Conservation (phyloP, 192 early-diverging fungal genomes). For the Umbelopsis isabellina region DNA sequence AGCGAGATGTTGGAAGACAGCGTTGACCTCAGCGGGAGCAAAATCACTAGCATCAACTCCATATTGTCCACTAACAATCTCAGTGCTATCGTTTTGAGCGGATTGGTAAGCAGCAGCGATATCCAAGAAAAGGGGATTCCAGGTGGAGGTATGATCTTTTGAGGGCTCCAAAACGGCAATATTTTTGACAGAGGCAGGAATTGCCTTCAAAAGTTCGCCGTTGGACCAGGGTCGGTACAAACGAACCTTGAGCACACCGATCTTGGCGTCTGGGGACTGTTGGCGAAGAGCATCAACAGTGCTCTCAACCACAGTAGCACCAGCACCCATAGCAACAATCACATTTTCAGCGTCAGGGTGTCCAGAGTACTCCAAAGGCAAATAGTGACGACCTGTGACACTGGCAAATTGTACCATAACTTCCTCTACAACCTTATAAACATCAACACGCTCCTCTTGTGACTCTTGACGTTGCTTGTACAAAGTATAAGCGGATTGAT, state of each 20-base stretch:
- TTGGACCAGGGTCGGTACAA: slow-evolving; percentile 80
- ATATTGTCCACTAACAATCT: slow-evolving; percentile 53
- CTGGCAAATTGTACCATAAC: slow-evolving; percentile 56
- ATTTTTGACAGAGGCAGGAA: slow-evolving; percentile 68
- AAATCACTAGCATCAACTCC: slow-evolving; percentile 41
- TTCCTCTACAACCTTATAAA: slow-evolving; percentile 47
- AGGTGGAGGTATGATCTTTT: slow-evolving; percentile 60
- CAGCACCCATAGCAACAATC: slow-evolving; percentile 77
- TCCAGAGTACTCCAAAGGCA: slow-evolving; percentile 71
- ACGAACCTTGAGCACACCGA: slow-evolving; percentile 76
- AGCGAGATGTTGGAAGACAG: slow-evolving; percentile 23
- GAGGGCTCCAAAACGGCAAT: slow-evolving; percentile 69
- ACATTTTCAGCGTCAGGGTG: slow-evolving; percentile 68
- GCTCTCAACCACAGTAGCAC: slow-evolving; percentile 51
- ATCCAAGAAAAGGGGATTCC: slow-evolving; percentile 87
- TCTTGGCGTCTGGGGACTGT: slow-evolving; percentile 34
- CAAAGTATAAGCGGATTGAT: slow-evolving; percentile 26
- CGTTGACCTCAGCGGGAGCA: slow-evolving; percentile 25
- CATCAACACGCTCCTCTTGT: slow-evolving; percentile 10
- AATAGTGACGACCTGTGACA: slow-evolving; percentile 62
- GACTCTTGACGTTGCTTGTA: slow-evolving; percentile 28
- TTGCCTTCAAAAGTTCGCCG: slow-evolving; percentile 48
- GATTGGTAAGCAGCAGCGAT: slow-evolving; percentile 74
- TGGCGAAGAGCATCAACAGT: slow-evolving; percentile 33
- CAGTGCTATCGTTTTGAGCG: slow-evolving; percentile 41